Base-by-base conservation (phyloP, 2,329 filamentous ascomycete genomes). In the Aspergillus udagawae region DNA sequence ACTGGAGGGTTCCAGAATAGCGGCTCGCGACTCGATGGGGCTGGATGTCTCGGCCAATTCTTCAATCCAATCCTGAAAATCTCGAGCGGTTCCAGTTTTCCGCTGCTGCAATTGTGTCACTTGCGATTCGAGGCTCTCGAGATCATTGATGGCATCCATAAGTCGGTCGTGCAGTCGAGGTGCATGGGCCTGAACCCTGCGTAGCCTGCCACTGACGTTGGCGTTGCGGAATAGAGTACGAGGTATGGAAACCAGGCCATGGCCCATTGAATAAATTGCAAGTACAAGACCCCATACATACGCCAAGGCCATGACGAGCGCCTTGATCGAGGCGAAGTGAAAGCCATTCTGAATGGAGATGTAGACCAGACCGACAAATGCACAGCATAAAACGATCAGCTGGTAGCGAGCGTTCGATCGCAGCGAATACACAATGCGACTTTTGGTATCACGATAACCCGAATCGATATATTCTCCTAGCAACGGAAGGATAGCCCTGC, bases 221-320 rank as follows among this genome's bases (percentile, higher is more conserved):
- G 92, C 88, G 69, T 91, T 89, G 58, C 88, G 86, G 67, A 94
- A 88, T 17, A 99, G 79, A 41, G 84, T 85, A 63, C 93, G 83
- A 0, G 94, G 94, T 56, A 99, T 89, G 1, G 92, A 89, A 32
- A 99, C 94, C 27, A 99, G 81, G 7, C 94, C 94, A 73, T 99
- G 94, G 6, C 94, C 94, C 93, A 99, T 97, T 44, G 99, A 82
- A 69, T 96, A 97, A 60, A 99, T 96, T 49, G 92, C 94, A 53
- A 97, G 81, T 4, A 93, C 82, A 65, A 99, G 78, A 66, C 92
- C 92, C 89, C 92, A 97, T 59, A 91, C 91, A 74, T 99, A 99
- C 41, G 93, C 90, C 58, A 97, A 79, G 14, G 94, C 93, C 90
- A 99, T 96, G 62, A 96, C 82, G 44, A 95, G 80, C 38, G 85